Base-by-base conservation (phyloP, 2,329 filamentous ascomycete genomes). In the Stagonosporopsis rhizophila region DNA sequence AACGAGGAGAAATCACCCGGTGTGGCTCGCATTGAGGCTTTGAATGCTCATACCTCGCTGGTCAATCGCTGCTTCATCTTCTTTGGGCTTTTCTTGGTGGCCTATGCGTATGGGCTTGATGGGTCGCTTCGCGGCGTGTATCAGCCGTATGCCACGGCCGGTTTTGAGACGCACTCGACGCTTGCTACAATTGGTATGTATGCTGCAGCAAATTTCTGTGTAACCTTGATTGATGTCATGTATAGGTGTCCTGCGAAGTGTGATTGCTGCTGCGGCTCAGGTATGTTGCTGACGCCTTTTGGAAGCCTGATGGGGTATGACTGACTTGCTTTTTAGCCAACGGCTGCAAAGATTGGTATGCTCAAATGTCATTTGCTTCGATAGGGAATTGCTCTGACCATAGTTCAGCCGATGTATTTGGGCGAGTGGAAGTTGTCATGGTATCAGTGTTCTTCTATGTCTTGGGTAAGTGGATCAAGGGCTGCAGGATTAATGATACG, bases 371-470 rank as follows among this genome's bases (percentile, higher is more conserved):
- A n/a, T 9, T 17, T 11, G 27, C 3, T 37, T 15, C 14, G 25
- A 11, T 12, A 19, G 8, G 4, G 2, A 28, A n/a, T 4, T 19
- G 11, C 34, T 75, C 34, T 53, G 85, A 75, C 85, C 62, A 79
- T 15, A 86, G 85, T 61, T 79, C 87, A 52, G 84, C 85, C 19
- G 86, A 77, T 49, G 82, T 87, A 9, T 86, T 88, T 62, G 86
- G 86, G 22, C 80, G 86, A 57, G 78, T 84, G 28, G 85, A 88
- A 66, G 75, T 87, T 28, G 78, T 88, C 15, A 70, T 81, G 2
- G 70, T 85, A 1, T 82, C 83, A 0, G 80, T 85, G 1, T 52
- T 85, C 15, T 85, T 87, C 57, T 87, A 87, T 56, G 79, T 82
- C 1, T 32, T 82, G 14, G 81, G 79, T 64, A 52, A 34, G 50